These are phyloP conservation scores for Mollisiaceae sp. DNA, from an alignment of 2,329 filamentous ascomycete genomes.

Conservation along the genomic window DNA sequence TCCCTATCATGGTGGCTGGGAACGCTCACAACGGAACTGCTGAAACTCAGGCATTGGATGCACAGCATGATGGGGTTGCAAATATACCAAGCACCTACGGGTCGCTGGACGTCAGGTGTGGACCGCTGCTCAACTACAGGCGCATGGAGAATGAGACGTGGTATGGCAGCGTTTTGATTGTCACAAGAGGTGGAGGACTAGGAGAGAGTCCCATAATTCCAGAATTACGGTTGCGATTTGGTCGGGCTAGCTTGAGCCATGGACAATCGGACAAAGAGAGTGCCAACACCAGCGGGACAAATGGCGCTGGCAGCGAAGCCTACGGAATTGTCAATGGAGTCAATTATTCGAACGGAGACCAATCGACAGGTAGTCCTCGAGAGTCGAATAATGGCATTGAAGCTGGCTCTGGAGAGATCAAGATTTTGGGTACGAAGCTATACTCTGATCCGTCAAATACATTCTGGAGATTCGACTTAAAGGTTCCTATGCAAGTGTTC, in stretches of 20 bases:
- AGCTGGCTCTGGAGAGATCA: slow-evolving; percentile 27
- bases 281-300: slow-evolving; percentile 13
- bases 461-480: slow-evolving; percentile 91
- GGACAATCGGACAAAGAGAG: slow-evolving; percentile 27
- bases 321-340: slow-evolving; percentile 41
- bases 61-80: slow-evolving; percentile 20
- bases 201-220: slow-evolving; percentile 60
- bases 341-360: slow-evolving; percentile 40
- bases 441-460: slow-evolving; percentile 73
- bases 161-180: slow-evolving; percentile 86
- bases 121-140: slow-evolving; percentile 79
- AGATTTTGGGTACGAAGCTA: slow-evolving; percentile 62
- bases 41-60: slow-evolving; percentile 13
- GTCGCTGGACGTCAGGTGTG: slow-evolving; percentile 67
- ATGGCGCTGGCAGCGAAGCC: slow-evolving; percentile 27
- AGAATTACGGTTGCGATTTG: slow-evolving; percentile 57
- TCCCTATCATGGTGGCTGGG: slow-evolving; percentile 52
- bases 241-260: slow-evolving; percentile 17
- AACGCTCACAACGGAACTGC: slow-evolving; percentile 28
- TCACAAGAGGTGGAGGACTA: slow-evolving; percentile 73
- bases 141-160: slow-evolving; percentile 73
- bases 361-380: slow-evolving; percentile 1
- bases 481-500: slow-evolving; percentile 71
- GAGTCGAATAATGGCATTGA: slow-evolving; percentile 3
- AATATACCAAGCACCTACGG: slow-evolving; percentile 20